Evolutionary conservation across 192 early-diverging fungal species (phyloP).

Genomic region (Geosiphon pyriformis): DNA sequence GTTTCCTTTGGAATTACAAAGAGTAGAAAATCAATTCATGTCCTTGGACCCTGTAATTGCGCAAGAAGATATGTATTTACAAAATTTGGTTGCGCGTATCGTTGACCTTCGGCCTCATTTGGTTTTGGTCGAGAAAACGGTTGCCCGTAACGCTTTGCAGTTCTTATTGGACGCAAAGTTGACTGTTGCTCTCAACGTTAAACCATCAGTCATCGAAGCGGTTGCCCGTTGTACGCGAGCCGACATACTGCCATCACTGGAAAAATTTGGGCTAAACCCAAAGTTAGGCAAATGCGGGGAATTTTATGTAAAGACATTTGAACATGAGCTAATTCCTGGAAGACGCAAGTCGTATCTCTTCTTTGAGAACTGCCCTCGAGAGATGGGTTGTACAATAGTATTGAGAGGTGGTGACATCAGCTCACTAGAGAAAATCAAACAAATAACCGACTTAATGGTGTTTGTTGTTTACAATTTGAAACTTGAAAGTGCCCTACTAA

Average conservation of each 20-base stretch:
- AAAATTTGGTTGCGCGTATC: slow-evolving; percentile 75
- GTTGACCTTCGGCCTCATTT: slow-evolving; percentile 69
- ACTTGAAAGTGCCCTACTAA: slow-evolving; percentile 75
- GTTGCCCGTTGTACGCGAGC: slow-evolving; percentile 84
- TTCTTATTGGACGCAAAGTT: slow-evolving; percentile 73
- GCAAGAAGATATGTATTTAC: slow-evolving; percentile 79
- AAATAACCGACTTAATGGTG: slow-evolving; percentile 75
- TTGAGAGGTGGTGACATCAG: slow-evolving; percentile 76
- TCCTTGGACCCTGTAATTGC: slow-evolving; percentile 75
- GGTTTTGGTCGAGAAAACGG: slow-evolving; percentile 74
- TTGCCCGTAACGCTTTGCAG: slow-evolving; percentile 82
- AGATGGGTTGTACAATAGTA: slow-evolving; percentile 81
- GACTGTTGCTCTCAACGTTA: slow-evolving; percentile 82
- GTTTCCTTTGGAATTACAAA: slow-evolving; percentile 80
- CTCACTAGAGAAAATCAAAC: slow-evolving; percentile 70
- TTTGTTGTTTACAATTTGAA: slow-evolving; percentile 84
- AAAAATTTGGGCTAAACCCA: slow-evolving; percentile 68
- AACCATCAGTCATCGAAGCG: slow-evolving; percentile 76
- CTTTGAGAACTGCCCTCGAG: slow-evolving; percentile 78
- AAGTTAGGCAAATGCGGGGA: slow-evolving; percentile 70
- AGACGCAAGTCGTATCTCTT: slow-evolving; percentile 81
- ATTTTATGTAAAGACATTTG: slow-evolving; percentile 76
- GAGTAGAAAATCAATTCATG: slow-evolving; percentile 67
- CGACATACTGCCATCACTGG: slow-evolving; percentile 75
- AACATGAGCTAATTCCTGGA: slow-evolving; percentile 75